A percentile compares a stretch with the other conserved stretches of the same genome.
Evolutionary conservation across 768 basidiomycete genomes (phyloP).

Genomic region (Pulveroboletus sp.): DNA sequence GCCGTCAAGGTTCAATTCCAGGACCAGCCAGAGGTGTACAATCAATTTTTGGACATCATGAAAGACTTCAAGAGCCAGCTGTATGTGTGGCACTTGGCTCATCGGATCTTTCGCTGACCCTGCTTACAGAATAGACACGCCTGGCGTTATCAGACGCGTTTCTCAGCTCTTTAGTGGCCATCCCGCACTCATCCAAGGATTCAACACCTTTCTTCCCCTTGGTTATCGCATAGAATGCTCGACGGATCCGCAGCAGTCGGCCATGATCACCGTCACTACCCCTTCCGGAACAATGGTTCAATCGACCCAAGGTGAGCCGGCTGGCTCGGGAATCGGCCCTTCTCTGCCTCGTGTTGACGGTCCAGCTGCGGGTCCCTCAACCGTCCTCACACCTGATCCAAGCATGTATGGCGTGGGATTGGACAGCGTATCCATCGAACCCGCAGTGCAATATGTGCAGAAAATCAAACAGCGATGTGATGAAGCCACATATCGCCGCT

Average conservation of each 20-base stretch:
- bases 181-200: conserved; percentile 89
- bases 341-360: conserved; percentile 24
- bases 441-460: conserved; percentile 92
- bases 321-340: conserved; percentile 38
- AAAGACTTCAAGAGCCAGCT: conserved; percentile 71
- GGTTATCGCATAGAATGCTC: conserved; percentile 92
- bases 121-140: conserved; percentile 83
- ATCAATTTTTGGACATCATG: conserved; percentile 66
- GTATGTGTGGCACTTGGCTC: conserved; percentile 31
- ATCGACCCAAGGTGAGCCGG: conserved; percentile 46
- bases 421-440: conserved; percentile 55
- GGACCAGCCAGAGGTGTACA: conserved; percentile 61
- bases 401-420: conserved; percentile 29
- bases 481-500: conserved; percentile 79
- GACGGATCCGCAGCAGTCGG: conserved; percentile 57
- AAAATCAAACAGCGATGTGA: conserved; percentile 96
- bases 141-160: conserved; percentile 94
- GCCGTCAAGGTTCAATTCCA: conserved; percentile 61
- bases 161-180: conserved; percentile 91
- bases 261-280: conserved; percentile 75
- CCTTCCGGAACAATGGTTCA: conserved; percentile 65
- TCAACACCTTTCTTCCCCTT: conserved; percentile 94
- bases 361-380: conserved; percentile 6
- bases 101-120: background rate
- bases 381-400: conserved; percentile 17